A percentile compares a stretch with the other conserved stretches of the same genome.
Conservation (phyloP, 495 filamentous ascomycete species). For the Neurospora sp. region DNA sequence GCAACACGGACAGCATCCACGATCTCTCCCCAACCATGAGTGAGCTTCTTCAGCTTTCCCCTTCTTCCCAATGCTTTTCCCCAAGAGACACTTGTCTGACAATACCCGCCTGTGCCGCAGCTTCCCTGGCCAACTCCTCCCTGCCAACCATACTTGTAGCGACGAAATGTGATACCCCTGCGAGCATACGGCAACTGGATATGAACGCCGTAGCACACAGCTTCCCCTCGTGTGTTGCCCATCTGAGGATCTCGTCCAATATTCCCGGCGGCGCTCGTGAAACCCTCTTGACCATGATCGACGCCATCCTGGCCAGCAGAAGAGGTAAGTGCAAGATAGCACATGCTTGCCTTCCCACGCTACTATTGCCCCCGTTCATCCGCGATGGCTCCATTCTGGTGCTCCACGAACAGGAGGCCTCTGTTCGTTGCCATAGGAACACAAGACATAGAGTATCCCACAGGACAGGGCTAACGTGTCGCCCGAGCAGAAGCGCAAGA, state of each 20-base stretch:
- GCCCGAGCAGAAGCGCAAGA: conserved; percentile 7
- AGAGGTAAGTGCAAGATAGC: conserved; percentile 46
- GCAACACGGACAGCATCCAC: conserved; percentile 56
- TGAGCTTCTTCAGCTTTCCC: conserved; percentile 36
- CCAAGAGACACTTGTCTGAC: background rate
- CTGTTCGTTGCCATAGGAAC: background rate
- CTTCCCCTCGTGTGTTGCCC: conserved; percentile 52
- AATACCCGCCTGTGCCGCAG: conserved; percentile 33
- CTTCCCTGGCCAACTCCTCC: conserved; percentile 52
- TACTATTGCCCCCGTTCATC: background rate
- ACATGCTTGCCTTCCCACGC: background rate
- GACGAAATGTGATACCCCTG: conserved; percentile 71
- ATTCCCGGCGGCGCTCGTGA: conserved; percentile 64
- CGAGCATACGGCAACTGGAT: conserved; percentile 48
- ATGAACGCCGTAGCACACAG: conserved; percentile 48
- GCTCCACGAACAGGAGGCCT: background rate
- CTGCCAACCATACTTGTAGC: conserved; percentile 70
- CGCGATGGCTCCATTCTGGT: background rate
- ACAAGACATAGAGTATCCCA: background rate
- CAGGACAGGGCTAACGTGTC: conserved; percentile 9
- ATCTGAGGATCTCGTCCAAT: conserved; percentile 60
- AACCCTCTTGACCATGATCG: conserved; percentile 67
- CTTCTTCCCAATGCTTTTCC: background rate
- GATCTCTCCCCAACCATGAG: conserved; percentile 59
- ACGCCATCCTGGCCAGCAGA: conserved; percentile 51